Base-by-base conservation (phyloP, 441 rosid species). In the Gossypium davidsonii region DNA sequence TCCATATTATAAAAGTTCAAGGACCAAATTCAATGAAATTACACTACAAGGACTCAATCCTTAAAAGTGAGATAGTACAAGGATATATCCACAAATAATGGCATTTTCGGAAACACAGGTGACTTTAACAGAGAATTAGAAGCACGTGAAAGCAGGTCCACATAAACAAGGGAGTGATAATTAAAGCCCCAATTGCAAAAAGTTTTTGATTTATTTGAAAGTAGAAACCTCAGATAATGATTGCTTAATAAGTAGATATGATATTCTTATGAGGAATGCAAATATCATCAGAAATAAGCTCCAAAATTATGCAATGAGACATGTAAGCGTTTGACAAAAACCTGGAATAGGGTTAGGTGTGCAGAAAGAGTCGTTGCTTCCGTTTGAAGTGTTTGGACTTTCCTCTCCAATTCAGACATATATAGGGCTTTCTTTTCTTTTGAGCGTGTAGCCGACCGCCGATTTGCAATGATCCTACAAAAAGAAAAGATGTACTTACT, bases 291-390 rank as follows among this genome's bases (percentile, higher is more conserved):
- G 39, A 49, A 42, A 42, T 20, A 20, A 42, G 55, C 20, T 62
- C 37, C 2, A 4, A 7, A 18, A 20, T 37, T 14, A 77, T 25
- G 63, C 67, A 73, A 53, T n/a, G n/a, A 52, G 31, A 37, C 10
- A 20, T 48, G 2, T 11, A 10, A 73, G 21, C 21, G 31, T 51
- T 56, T 17, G 58, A 37, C 39, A 18, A 55, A 66, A 70, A 91
- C 97, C 91, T 92, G 97, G 76, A 90, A 92, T 61, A 89, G 74
- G 53, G 97, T 86, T 25, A 94, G 86, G 74, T 91, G 94, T 37
- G 98, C 93, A 78, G 90, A 89, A 48, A 91, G 91, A 20, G 97
- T 90, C 63, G 96, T 91, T 67, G 97, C 92, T 86, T 93, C 96
- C 21, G 96, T 90, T 79, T 93, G 92, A 79, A 93, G 90, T 53